A percentile compares a stretch with the other conserved stretches of the same genome.
These are phyloP conservation scores for Cercophora sp. DNA, from an alignment of 495 filamentous ascomycete species.

Conservation along the genomic window DNA sequence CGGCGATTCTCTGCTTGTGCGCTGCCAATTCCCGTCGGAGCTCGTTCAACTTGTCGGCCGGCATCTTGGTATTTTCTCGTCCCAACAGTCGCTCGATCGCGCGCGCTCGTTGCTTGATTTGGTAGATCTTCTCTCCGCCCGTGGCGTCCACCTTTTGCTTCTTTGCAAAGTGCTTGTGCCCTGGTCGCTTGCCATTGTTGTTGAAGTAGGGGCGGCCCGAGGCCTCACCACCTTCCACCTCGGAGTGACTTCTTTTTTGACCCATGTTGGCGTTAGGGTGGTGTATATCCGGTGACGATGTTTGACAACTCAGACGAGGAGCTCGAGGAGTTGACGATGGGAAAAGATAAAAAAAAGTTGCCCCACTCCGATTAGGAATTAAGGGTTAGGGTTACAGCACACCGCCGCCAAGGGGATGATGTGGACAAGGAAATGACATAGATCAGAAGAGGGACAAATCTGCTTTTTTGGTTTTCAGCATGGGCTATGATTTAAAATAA, in stretches of 20 bases:
- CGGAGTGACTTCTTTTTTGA: constrained; percentile 17
- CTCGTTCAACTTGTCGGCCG: constrained; percentile 68
- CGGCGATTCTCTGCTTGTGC: constrained; percentile 66
- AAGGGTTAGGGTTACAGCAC: no score
- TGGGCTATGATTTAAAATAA: no score
- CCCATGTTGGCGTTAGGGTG: no score
- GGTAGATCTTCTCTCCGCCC: constrained; percentile 33
- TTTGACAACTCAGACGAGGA: not conserved
- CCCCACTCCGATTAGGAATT: no score
- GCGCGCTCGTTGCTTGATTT: constrained; percentile 57
- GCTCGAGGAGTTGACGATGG: not conserved
- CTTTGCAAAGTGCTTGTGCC: constrained; percentile 26
- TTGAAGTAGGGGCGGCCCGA: no score
- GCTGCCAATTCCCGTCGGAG: constrained; percentile 77
- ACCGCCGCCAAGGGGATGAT: no score
- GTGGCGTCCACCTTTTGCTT: constrained; percentile 29
- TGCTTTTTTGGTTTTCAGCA: no score
- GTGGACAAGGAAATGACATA: no score
- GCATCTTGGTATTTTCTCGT: constrained; percentile 53
- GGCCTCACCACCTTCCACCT: constrained; percentile 20
- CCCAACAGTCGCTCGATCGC: constrained; percentile 61
- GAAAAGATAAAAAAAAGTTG: not conserved
- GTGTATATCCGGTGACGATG: not conserved
- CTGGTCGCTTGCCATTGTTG: constrained; percentile 17
- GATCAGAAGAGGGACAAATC: no score